Evolutionary conservation across 257 asterid species (phyloP), one percentile per base, ranked within the genome.

Genomic region (Haberlea rhodopensis): DNA sequence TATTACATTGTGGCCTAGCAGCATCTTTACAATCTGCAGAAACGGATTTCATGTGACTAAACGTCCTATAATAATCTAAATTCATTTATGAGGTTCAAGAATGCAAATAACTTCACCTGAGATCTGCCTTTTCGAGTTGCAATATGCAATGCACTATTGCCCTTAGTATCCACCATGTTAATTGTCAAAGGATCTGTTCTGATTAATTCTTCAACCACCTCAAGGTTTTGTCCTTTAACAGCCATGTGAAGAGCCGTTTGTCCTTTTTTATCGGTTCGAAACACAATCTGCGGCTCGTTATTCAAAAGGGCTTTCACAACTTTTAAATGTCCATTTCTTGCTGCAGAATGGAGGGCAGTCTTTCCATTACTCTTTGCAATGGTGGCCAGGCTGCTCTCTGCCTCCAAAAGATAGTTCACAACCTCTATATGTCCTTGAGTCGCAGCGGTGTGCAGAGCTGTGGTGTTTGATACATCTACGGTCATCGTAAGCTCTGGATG

Each of bases 211-310:
- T 77, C 74, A 28, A 79, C 87, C 8, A 78, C 81, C 49, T 84
- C 81, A 1, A 79, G 67, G 28, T 72, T 81, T 18, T 76, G 84
- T 5, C 83, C 87, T 70, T 81, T 84, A 8, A 69, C 83, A 0
- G 87, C 85, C 89, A 84, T 84, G 66, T 84, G 89, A 40, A 84
- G 87, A 3, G 87, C 83, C 7, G 85, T 84, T 20, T 84, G 87
- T 0, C 85, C 87, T 65, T 84, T 84, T 21, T 81, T 84, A 72
- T 81, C 89, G 0, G 74, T 70, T 8, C 85, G 72, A 1, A 74
- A 60, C 4, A 67, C 59, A 8, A 81, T 57, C n/a, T 63, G 53
- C 0, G 81, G 89, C 66, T 84, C 85, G 45, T 67, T 84, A 11
- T 65, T 64, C 65, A 78, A 28, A 25, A 81, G 78, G 24, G 81